Conservation (phyloP, 2,329 filamentous ascomycete genomes). For the Penicillium sp. region DNA sequence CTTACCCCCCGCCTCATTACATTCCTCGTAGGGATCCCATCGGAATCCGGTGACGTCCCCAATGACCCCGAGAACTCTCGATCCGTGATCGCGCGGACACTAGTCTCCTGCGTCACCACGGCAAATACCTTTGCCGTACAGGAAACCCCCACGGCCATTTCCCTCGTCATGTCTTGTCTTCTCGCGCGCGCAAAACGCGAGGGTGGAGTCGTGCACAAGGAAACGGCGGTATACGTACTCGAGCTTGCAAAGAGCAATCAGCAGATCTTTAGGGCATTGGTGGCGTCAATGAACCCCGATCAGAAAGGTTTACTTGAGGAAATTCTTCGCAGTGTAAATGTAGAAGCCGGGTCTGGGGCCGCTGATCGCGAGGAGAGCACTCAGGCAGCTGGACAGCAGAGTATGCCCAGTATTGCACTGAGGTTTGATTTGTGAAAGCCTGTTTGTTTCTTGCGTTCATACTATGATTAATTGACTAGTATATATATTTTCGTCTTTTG, state of each 20-base stretch:
- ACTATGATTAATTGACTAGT: background rate
- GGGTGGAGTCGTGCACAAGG: constrained; percentile 63
- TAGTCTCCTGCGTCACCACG: constrained; percentile 71
- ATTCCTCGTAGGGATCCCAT: constrained; percentile 65
- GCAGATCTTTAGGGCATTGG: constrained; percentile 72
- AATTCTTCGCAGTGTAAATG: constrained; percentile 69
- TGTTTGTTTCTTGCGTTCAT: background rate
- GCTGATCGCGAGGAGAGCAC: constrained; percentile 46
- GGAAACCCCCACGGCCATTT: constrained; percentile 61
- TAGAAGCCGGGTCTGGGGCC: constrained; percentile 40
- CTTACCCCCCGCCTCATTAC: constrained; percentile 75
- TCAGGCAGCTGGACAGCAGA: constrained; percentile 57
- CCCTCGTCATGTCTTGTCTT: constrained; percentile 77
- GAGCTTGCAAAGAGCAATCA: constrained; percentile 82
- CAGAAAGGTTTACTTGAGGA: constrained; percentile 81
- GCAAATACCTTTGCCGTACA: constrained; percentile 34
- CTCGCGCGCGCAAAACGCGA: constrained; percentile 73
- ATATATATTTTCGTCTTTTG: background rate
- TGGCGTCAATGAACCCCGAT: constrained; percentile 70
- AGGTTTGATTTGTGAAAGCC: constrained; percentile 82
- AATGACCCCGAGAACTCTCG: constrained; percentile 77
- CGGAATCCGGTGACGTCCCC: constrained; percentile 63
- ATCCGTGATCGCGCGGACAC: constrained; percentile 70
- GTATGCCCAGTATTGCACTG: constrained; percentile 80
- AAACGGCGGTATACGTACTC: constrained; percentile 77